phyloP scores from a whole-genome alignment of 1,139 yeast genomes.

The Magnusiomyces ingens region DNA sequence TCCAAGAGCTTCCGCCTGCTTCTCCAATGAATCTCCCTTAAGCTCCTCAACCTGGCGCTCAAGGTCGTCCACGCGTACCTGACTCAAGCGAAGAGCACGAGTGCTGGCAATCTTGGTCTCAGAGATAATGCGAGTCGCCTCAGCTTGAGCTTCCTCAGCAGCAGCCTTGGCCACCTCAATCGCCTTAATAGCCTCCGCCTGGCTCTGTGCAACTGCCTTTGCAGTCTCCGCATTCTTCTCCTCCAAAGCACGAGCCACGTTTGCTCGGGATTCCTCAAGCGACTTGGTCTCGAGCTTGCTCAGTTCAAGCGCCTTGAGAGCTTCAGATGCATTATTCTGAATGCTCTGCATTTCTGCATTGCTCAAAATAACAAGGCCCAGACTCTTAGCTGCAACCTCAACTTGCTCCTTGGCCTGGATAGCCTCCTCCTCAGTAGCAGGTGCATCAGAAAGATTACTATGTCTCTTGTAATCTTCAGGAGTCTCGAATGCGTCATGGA shows the following conservation, averaged over 20 bases:
- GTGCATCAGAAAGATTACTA: neutral
- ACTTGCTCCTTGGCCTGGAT: neutral
- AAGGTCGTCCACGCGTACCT: neutral
- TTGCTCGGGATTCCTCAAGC: constrained; percentile 6
- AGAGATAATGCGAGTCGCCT: constrained; percentile 1
- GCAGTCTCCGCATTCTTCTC: constrained; percentile 6
- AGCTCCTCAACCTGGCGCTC: constrained; percentile 13
- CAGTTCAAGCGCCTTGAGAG: constrained; percentile 4
- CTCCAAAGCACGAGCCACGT: neutral
- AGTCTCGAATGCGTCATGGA: constrained; percentile 7
- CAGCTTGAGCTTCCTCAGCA: constrained; percentile 9
- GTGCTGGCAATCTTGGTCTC: constrained; percentile 8
- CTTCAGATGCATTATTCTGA: constrained; percentile 7
- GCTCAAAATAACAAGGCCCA: constrained; percentile 9
- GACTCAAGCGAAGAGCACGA: constrained; percentile 4
- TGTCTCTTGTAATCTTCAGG: constrained; percentile 1
- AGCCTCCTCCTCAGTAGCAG: neutral
- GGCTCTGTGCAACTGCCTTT: constrained; percentile 6
- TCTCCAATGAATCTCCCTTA: constrained; percentile 1
- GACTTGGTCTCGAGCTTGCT: constrained; percentile 6
- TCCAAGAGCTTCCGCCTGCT: constrained; percentile 12
- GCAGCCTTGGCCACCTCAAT: constrained; percentile 12
- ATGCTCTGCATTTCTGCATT: constrained; percentile 8
- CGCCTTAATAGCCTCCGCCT: constrained; percentile 7
- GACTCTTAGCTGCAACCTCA: constrained; percentile 5